phyloP scores from a whole-genome alignment of 371 early-diverging fungal genomes.

The Syncephalastrum racemosum region DNA sequence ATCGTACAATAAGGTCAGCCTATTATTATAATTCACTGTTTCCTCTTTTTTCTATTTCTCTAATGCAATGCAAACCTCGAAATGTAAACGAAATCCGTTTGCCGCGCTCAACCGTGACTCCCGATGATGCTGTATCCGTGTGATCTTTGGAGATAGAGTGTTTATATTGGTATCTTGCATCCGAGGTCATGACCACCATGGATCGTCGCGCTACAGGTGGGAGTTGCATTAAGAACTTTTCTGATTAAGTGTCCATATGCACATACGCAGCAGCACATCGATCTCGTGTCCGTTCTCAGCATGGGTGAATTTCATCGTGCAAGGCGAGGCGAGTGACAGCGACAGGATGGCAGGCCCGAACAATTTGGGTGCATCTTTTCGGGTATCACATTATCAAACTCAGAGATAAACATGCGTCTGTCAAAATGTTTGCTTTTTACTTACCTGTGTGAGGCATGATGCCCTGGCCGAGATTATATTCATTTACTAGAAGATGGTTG shows the following conservation, averaged over 20 bases:
- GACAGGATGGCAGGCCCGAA: constrained; percentile 70
- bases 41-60: no score
- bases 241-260: not conserved
- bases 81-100: constrained; percentile 49
- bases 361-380: constrained; percentile 61
- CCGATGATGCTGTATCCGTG: constrained; percentile 37
- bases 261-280: constrained; percentile 53
- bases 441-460: constrained; percentile 55
- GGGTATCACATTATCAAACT: not conserved
- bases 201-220: constrained; percentile 55
- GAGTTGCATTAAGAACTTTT: not conserved
- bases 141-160: constrained; percentile 70
- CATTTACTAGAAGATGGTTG: constrained; percentile 69
- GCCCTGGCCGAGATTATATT: constrained; percentile 75
- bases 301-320: constrained; percentile 67
- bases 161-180: constrained; percentile 62
- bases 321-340: constrained; percentile 64
- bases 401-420: constrained; percentile 1
- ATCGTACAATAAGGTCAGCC: no score
- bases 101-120: constrained; percentile 29
- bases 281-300: constrained; percentile 24
- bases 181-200: constrained; percentile 61
- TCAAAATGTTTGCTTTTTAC: not conserved
- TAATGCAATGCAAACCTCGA: constrained; percentile 13
- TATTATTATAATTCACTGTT: no score